These are phyloP conservation scores for Protomyces inouyei DNA, from an alignment of 1,139 yeast species.

Conservation along the genomic window DNA sequence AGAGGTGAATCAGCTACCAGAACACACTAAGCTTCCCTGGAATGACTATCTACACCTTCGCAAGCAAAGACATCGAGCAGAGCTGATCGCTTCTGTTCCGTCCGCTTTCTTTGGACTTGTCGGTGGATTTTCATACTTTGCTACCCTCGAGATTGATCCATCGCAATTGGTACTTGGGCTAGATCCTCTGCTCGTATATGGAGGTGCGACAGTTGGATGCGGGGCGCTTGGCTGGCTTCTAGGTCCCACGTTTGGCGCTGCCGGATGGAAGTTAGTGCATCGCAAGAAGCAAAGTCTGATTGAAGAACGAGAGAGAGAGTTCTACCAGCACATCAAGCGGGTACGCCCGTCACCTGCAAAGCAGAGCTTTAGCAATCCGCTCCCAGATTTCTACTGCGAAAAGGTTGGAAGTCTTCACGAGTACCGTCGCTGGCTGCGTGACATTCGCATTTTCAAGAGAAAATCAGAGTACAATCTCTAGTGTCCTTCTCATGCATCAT, in stretches of 20 bases:
- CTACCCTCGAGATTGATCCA: constrained; percentile 69
- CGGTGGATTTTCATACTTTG: constrained; percentile 69
- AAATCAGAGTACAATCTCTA: constrained; percentile 41
- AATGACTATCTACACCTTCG: constrained; percentile 60
- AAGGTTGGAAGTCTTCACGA: constrained; percentile 79
- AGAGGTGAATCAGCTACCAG: constrained; percentile 1
- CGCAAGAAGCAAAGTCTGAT: constrained; percentile 38
- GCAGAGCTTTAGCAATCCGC: constrained; percentile 88
- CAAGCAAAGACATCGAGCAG: constrained; percentile 66
- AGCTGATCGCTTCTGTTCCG: constrained; percentile 59
- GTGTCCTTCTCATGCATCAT: background rate
- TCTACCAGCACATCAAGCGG: constrained; percentile 63
- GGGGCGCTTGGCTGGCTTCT: constrained; percentile 74
- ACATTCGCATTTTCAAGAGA: constrained; percentile 83
- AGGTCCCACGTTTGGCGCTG: constrained; percentile 79
- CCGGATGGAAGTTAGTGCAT: constrained; percentile 52
- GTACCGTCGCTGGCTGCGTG: constrained; percentile 93
- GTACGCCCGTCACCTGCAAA: constrained; percentile 93
- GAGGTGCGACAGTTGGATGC: constrained; percentile 59
- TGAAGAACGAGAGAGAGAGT: constrained; percentile 51
- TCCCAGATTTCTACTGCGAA: constrained; percentile 97
- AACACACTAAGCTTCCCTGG: constrained; percentile 22
- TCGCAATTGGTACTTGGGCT: constrained; percentile 78
- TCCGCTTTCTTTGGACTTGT: constrained; percentile 66
- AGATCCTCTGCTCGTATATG: constrained; percentile 75